These are phyloP conservation scores for Microsporum canis DNA, from an alignment of 2,329 filamentous ascomycete genomes.

Conservation along the genomic window DNA sequence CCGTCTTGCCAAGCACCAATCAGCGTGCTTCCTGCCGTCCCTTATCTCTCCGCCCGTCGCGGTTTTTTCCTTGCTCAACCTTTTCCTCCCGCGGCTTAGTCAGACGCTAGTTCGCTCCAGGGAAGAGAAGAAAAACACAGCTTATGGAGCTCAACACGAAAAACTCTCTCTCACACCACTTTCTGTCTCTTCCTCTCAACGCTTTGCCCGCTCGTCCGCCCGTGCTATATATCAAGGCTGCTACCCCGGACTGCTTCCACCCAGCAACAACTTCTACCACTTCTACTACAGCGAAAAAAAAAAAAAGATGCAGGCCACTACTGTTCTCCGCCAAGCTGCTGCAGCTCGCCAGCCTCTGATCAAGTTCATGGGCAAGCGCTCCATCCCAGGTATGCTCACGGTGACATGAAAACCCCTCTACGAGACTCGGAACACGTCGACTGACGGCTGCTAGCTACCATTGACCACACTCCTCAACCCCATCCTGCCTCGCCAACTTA, in stretches of 20 bases:
- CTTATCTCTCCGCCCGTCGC: background rate
- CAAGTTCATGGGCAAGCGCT: conserved; percentile 40
- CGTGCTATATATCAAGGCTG: background rate
- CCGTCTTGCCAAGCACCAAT: background rate
- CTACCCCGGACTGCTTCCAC: background rate
- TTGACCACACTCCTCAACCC: conserved; percentile 46
- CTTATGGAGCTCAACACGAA: background rate
- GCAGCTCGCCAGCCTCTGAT: conserved; percentile 37
- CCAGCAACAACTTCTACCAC: conserved; percentile 4
- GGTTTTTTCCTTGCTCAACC: conserved; percentile 4
- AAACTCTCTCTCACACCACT: background rate
- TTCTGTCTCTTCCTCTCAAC: background rate
- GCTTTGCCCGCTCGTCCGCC: background rate
- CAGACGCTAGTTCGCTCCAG: background rate
- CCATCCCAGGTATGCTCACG: conserved; percentile 32
- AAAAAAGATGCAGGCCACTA: conserved; percentile 31
- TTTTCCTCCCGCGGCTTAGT: conserved; percentile 1
- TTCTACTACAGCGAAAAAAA: conserved; percentile 12
- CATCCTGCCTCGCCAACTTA: conserved; percentile 48
- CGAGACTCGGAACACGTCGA: background rate
- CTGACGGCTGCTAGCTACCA: conserved; percentile 23
- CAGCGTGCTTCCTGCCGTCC: background rate
- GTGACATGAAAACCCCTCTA: background rate
- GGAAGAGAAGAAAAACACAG: background rate
- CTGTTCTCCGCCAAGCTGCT: conserved; percentile 28